These are phyloP conservation scores for Pseudogymnoascus sp. DNA, from an alignment of 2,329 filamentous ascomycete genomes.

Conservation along the genomic window DNA sequence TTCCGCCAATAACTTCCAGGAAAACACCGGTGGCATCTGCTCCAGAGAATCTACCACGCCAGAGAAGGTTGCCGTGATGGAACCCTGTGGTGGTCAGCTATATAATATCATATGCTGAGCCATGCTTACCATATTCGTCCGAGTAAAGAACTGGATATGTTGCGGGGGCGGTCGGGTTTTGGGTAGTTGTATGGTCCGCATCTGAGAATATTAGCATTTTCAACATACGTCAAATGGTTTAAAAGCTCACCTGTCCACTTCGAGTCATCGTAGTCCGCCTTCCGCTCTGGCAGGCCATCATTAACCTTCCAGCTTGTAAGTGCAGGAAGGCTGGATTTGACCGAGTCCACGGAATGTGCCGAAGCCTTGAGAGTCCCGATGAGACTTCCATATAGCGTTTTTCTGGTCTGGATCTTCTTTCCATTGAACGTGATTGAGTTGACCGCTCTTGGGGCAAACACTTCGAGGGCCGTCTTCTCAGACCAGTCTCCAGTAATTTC, in stretches of 20 bases:
- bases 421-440: constrained; percentile 45
- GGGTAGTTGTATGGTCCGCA: constrained; percentile 34
- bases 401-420: constrained; percentile 22
- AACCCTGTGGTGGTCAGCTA: constrained; percentile 21
- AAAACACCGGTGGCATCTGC: constrained; percentile 24
- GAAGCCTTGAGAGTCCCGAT: constrained; percentile 28
- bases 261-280: constrained; percentile 35
- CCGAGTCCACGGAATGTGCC: constrained; percentile 10
- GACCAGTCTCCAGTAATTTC: constrained; percentile 38
- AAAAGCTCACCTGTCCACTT: constrained; percentile 26
- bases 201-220: constrained; percentile 17
- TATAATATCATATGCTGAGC: background rate
- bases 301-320: constrained; percentile 29
- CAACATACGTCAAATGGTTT: background rate
- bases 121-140: constrained; percentile 32
- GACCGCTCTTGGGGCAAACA: constrained; percentile 40
- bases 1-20: constrained; percentile 18
- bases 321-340: constrained; percentile 15
- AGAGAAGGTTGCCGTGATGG: constrained; percentile 37
- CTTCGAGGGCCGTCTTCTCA: constrained; percentile 33
- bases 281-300: constrained; percentile 36
- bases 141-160: constrained; percentile 39
- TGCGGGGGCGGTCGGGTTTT: constrained; percentile 33
- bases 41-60: constrained; percentile 33
- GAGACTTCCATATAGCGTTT: constrained; percentile 30